A percentile compares a stretch with the other conserved stretches of the same genome.
phyloP scores from a whole-genome alignment of 225 moss, liverwort and hornwort genomes.

The Marchantia paleacea region DNA sequence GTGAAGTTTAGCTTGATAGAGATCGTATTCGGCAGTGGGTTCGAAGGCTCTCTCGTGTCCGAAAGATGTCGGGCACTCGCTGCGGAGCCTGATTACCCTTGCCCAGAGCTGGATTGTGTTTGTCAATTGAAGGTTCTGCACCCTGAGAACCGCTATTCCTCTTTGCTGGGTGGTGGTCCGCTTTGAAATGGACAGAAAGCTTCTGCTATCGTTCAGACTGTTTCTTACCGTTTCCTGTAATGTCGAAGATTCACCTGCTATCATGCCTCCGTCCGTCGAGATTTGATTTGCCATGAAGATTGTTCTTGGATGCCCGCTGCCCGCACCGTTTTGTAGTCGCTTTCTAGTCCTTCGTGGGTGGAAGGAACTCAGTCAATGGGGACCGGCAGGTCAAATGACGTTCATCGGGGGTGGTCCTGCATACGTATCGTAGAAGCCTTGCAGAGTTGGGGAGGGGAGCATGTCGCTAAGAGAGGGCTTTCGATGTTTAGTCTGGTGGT shows the following conservation, averaged over 20 bases:
- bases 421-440: neutral
- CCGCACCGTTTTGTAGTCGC: neutral
- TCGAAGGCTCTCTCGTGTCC: neutral
- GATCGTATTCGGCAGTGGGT: slow-evolving; percentile 9
- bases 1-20: slow-evolving; percentile 4
- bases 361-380: neutral
- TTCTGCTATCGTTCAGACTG: neutral
- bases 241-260: neutral
- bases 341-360: neutral
- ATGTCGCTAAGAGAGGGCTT: neutral
- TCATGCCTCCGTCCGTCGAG: neutral
- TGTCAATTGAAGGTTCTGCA: slow-evolving; percentile 18
- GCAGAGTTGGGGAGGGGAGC: neutral
- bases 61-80: neutral
- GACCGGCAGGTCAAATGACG: neutral
- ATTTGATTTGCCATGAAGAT: neutral
- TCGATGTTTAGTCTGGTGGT: neutral
- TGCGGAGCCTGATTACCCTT: neutral
- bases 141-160: slow-evolving; percentile 4
- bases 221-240: neutral
- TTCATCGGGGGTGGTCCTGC: too few species aligned
- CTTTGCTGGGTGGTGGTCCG: slow-evolving; percentile 11
- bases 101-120: slow-evolving; percentile 17
- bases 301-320: neutral
- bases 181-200: neutral